Evolutionary conservation across 257 asterid species (phyloP), one percentile per base, ranked within the genome.

Genomic region (Pogostemon cablin): DNA sequence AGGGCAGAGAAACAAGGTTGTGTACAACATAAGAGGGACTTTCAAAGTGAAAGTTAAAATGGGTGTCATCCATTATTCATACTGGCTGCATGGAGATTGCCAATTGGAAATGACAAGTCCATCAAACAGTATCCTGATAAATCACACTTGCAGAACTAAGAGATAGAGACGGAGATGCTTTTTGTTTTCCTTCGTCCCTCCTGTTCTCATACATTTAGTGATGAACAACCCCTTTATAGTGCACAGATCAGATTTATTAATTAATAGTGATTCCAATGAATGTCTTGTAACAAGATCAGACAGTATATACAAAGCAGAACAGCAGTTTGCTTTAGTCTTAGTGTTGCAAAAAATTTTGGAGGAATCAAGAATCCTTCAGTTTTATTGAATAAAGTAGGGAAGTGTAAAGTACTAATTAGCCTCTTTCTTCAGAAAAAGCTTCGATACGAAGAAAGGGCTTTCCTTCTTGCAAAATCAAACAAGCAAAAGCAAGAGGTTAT

Each of bases 31-130:
- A n/a, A 82, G 57, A 80, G 97, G 91, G 11, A 78, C 75, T 65
- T 93, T 87, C 69, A 87, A 80, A 80, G 89, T 90, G 65, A 85
- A 68, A 53, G 69, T 79, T 3, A 82, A 83, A 40, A 20, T 87
- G 47, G 98, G 98, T 15, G 35, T 72, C 3, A 43, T 87, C 62
- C 97, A 85, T 75, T 82, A 78, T 72, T 80, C 93, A 17, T 90
- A 93, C 63, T 84, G 92, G 96, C 61, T 90, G 78, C 88, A 83
- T 48, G 81, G 87, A 49, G 81, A 78, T 4, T 93, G 98, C 77
- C 85, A 75, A 39, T 46, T 93, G 78, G 97, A 89, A 79, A 87
- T 93, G 83, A 87, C 96, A 40, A 79, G 89, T 77, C 98, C 98
- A 4, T 97, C 97, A 0, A 81, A 73, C 11, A 88, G 98, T 4